Percentiles rank a stretch among this genome's conserved stretches.
Conservation (phyloP, 1,139 yeast genomes). For the Pichia cactophila region DNA sequence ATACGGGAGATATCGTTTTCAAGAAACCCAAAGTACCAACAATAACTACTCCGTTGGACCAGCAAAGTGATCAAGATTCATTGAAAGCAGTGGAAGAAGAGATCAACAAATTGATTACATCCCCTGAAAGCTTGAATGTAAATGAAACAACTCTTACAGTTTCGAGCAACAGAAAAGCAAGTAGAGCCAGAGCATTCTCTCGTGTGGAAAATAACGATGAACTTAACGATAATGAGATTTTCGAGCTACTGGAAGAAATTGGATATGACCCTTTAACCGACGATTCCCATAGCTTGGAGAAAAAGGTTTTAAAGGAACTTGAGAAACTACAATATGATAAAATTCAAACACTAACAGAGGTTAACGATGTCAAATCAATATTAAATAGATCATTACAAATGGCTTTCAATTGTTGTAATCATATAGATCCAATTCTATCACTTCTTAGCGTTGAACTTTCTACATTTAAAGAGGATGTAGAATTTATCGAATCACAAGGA, state of each 20-base stretch:
- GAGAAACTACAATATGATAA: constrained; percentile 43
- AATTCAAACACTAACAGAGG: constrained; percentile 40
- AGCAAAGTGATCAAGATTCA: constrained; percentile 10
- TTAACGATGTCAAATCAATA: constrained; percentile 35
- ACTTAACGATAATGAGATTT: constrained; percentile 30
- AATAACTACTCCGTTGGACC: constrained; percentile 9
- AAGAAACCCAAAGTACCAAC: background rate
- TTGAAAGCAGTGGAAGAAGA: constrained; percentile 1
- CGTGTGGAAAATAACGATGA: constrained; percentile 18
- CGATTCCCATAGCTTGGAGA: constrained; percentile 49
- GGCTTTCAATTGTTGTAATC: constrained; percentile 58
- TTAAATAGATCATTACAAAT: constrained; percentile 36
- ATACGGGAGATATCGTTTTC: background rate
- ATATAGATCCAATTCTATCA: constrained; percentile 48
- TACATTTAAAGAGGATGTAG: constrained; percentile 59
- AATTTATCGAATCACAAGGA: constrained; percentile 65
- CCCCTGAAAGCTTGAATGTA: constrained; percentile 6
- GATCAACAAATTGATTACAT: constrained; percentile 3
- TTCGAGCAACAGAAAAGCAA: constrained; percentile 15
- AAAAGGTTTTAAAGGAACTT: constrained; percentile 48
- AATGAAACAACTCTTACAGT: constrained; percentile 3
- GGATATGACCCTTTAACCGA: constrained; percentile 61
- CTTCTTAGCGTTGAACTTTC: constrained; percentile 52
- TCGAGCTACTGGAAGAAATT: constrained; percentile 65
- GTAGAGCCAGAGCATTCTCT: constrained; percentile 26